These are phyloP conservation scores for Plantago coronopus DNA, from an alignment of 305 asterid genomes.

Conservation along the genomic window DNA sequence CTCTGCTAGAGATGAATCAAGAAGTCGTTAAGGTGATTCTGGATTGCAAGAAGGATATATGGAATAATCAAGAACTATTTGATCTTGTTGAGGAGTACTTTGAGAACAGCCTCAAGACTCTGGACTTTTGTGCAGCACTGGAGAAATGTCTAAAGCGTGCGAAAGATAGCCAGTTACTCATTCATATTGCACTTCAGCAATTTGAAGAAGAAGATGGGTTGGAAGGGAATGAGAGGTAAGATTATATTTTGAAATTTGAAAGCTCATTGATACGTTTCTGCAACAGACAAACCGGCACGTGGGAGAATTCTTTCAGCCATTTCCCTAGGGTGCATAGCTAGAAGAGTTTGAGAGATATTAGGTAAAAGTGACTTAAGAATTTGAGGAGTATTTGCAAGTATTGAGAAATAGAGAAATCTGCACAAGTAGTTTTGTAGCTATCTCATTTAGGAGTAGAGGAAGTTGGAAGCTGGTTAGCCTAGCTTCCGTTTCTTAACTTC, in stretches of 20 bases:
- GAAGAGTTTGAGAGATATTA: neutral
- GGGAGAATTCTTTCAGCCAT: constrained; percentile 42
- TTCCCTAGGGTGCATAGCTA: neutral
- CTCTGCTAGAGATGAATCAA: constrained; percentile 88
- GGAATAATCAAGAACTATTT: constrained; percentile 83
- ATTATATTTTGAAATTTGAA: constrained; percentile 35
- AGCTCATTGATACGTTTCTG: constrained; percentile 28
- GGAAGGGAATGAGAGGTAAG: constrained; percentile 38
- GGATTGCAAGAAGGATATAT: constrained; percentile 87
- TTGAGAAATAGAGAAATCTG: neutral
- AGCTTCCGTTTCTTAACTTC: neutral
- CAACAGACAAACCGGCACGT: no score
- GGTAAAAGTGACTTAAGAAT: neutral
- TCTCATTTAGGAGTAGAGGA: neutral
- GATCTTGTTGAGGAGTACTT: constrained; percentile 91
- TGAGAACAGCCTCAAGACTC: constrained; percentile 75
- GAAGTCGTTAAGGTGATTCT: constrained; percentile 78
- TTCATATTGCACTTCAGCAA: constrained; percentile 73
- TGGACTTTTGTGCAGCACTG: constrained; percentile 74
- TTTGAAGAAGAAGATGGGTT: constrained; percentile 71
- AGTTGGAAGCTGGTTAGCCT: neutral
- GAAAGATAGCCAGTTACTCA: constrained; percentile 67
- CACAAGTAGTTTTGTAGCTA: neutral
- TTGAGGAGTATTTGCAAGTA: neutral
- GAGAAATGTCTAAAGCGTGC: constrained; percentile 75